Conservation (phyloP, 2,329 filamentous ascomycete genomes). For the Fusarium begoniae region DNA sequence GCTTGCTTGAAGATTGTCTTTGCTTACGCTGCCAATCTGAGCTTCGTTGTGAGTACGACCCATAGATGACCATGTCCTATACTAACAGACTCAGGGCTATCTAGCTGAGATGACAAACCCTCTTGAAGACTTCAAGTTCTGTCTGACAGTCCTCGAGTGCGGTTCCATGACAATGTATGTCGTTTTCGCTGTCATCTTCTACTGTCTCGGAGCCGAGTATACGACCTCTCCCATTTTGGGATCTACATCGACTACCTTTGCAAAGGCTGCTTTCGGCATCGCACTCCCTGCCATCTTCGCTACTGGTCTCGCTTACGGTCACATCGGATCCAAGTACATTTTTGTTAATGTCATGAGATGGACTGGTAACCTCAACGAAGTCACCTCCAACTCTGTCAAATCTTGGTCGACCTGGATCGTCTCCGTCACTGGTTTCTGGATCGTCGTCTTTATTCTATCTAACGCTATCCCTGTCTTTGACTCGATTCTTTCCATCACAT, state of each 20-base stretch:
- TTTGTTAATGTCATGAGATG: slow-evolving; percentile 33
- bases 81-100: slow-evolving; percentile 3
- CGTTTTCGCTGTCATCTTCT: slow-evolving; percentile 35
- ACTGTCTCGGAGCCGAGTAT: slow-evolving; percentile 37
- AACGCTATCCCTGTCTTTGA: slow-evolving; percentile 45
- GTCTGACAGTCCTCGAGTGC: slow-evolving; percentile 25
- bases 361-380: slow-evolving; percentile 26
- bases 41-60: slow-evolving; percentile 30
- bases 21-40: slow-evolving; percentile 39
- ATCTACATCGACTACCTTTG: slow-evolving; percentile 21
- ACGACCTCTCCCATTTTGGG: slow-evolving; percentile 37
- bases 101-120: slow-evolving; percentile 40
- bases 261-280: slow-evolving; percentile 40
- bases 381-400: slow-evolving; percentile 34
- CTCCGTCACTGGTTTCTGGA: slow-evolving; percentile 39
- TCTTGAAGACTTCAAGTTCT: slow-evolving; percentile 36
- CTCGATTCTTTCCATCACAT: slow-evolving; percentile 42
- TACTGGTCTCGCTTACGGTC: slow-evolving; percentile 37
- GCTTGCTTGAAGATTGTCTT: slow-evolving; percentile 39
- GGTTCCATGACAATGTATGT: slow-evolving; percentile 37
- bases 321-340: slow-evolving; percentile 42
- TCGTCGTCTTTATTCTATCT: slow-evolving; percentile 41
- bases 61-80: accelerated
- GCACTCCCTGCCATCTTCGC: slow-evolving; percentile 36
- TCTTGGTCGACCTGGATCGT: slow-evolving; percentile 42